Evolutionary conservation across 495 filamentous ascomycete genomes (phyloP).

Genomic region (Tuber umbilicatum): DNA sequence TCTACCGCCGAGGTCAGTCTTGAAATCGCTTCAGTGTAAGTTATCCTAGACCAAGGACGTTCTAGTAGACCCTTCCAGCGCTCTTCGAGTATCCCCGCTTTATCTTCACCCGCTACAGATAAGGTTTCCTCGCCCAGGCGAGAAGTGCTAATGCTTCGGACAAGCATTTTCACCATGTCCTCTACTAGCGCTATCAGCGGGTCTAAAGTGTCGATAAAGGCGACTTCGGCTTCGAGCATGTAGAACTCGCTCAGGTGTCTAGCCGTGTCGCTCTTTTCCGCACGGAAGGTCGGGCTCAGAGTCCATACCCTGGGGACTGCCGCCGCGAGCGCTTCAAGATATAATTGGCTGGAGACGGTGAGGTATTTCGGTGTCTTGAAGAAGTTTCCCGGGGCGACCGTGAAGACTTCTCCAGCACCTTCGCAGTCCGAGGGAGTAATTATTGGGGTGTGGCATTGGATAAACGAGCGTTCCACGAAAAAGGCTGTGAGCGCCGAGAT

Average conservation of each 20-base stretch:
- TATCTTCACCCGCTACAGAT: slow-evolving; percentile 17
- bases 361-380: slow-evolving; percentile 90
- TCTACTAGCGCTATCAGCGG: slow-evolving; percentile 74
- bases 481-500: slow-evolving; percentile 66
- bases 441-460: slow-evolving; percentile 85
- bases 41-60: slow-evolving; percentile 70
- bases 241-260: slow-evolving; percentile 97
- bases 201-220: slow-evolving; percentile 63
- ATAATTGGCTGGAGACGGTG: slow-evolving; percentile 89
- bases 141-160: slow-evolving; percentile 51
- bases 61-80: slow-evolving; percentile 66
- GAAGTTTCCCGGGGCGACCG: slow-evolving; percentile 55
- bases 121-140: slow-evolving; percentile 59
- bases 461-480: slow-evolving; percentile 63
- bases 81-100: slow-evolving; percentile 48
- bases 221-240: slow-evolving; percentile 90
- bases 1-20: slow-evolving; percentile 56
- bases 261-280: slow-evolving; percentile 88
- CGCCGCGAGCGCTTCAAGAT: slow-evolving; percentile 86
- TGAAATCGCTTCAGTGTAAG: slow-evolving; percentile 71
- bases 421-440: slow-evolving; percentile 97
- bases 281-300: slow-evolving; percentile 85
- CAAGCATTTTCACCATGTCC: slow-evolving; percentile 61
- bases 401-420: slow-evolving; percentile 93
- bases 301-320: slow-evolving; percentile 90